Conservation (phyloP, 2,329 filamentous ascomycete genomes). For the Pezicula radicicola region DNA sequence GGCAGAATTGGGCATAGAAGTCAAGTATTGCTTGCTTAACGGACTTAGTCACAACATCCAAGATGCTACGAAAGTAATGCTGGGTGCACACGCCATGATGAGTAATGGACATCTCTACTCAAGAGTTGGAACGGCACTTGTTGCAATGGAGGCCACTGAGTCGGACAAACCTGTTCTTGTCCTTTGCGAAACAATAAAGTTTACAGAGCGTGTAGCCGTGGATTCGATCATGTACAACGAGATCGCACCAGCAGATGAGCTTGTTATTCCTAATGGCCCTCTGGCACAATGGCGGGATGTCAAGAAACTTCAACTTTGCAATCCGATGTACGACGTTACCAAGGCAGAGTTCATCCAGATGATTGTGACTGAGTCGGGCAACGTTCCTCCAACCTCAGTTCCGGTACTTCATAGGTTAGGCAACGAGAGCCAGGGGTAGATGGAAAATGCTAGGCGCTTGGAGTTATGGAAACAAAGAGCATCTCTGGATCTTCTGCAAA, state of each 20-base stretch:
- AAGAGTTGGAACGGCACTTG: slow-evolving; percentile 79
- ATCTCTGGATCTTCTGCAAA: too few species aligned
- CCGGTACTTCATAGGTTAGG: slow-evolving; percentile 67
- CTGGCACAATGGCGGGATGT: slow-evolving; percentile 55
- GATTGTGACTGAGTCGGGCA: slow-evolving; percentile 89
- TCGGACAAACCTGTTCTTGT: slow-evolving; percentile 79
- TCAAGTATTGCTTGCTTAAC: slow-evolving; percentile 79
- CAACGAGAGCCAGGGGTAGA: slow-evolving; percentile 28
- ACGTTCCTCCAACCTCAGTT: slow-evolving; percentile 80
- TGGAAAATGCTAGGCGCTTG: neutral
- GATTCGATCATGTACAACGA: slow-evolving; percentile 96
- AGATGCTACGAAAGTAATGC: slow-evolving; percentile 60
- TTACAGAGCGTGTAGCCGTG: slow-evolving; percentile 82
- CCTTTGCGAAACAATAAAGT: slow-evolving; percentile 93
- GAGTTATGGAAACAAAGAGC: neutral
- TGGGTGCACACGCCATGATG: slow-evolving; percentile 93
- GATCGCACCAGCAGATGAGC: slow-evolving; percentile 72
- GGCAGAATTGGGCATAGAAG: slow-evolving; percentile 63
- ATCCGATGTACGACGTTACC: slow-evolving; percentile 90
- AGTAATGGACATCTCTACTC: slow-evolving; percentile 91
- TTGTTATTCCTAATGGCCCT: slow-evolving; percentile 35
- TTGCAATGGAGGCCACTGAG: slow-evolving; percentile 79
- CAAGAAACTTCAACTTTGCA: slow-evolving; percentile 58
- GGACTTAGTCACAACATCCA: slow-evolving; percentile 73
- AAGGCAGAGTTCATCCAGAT: slow-evolving; percentile 82